phyloP scores from a whole-genome alignment of 495 filamentous ascomycete species.

The Astrothelium macrocarpum region DNA sequence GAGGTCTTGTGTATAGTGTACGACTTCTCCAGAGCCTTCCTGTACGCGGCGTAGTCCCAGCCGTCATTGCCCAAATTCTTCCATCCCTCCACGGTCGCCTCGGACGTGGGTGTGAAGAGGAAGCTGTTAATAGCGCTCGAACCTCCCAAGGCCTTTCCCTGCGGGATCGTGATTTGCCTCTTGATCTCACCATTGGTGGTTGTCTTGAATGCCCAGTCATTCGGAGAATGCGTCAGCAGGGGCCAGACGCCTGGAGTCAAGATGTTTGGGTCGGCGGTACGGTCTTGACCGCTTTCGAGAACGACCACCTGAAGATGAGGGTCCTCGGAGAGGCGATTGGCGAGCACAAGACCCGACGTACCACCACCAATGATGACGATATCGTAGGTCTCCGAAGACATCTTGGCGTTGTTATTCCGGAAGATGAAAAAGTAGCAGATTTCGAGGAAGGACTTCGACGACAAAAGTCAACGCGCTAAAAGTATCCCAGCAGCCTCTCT shows the following conservation, averaged over 20 bases:
- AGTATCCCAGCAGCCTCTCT: too few species aligned
- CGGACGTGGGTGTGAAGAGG: too few species aligned
- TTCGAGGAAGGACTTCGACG: too few species aligned
- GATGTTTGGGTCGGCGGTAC: conserved; percentile 20
- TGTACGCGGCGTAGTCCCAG: conserved; percentile 22
- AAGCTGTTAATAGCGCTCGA: conserved; percentile 31
- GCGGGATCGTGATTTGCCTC: conserved; percentile 15
- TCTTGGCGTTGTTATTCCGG: too few species aligned
- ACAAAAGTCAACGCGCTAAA: too few species aligned
- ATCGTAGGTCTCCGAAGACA: conserved; percentile 15
- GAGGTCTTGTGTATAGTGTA: too few species aligned
- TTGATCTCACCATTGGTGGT: conserved; percentile 10
- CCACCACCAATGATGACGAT: conserved; percentile 24
- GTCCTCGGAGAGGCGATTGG: conserved; percentile 21
- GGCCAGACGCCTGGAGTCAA: conserved; percentile 18
- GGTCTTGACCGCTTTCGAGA: conserved; percentile 20
- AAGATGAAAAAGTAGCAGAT: too few species aligned
- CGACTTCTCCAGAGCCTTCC: too few species aligned
- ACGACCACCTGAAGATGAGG: conserved; percentile 20
- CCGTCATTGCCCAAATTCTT: conserved; percentile 21
- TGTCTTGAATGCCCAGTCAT: conserved; percentile 20
- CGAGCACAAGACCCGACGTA: conserved; percentile 23
- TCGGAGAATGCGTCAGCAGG: conserved; percentile 17
- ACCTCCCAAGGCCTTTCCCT: conserved; percentile 38
- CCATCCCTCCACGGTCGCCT: conserved; percentile 18